A percentile compares a stretch with the other conserved stretches of the same genome.
Conservation (phyloP, 1,139 yeast genomes). For the Pichia sp. region DNA sequence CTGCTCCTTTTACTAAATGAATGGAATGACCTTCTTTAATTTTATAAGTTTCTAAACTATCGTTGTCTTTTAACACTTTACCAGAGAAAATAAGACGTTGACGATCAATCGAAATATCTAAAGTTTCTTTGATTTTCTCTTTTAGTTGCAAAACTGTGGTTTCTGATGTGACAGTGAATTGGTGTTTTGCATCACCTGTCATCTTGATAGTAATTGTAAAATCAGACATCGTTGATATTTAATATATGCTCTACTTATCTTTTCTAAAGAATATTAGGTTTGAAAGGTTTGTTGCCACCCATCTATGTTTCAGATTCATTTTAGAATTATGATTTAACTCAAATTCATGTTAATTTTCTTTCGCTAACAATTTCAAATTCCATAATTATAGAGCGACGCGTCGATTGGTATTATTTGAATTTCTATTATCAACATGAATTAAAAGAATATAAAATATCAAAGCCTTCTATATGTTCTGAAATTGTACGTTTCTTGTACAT, state of each 20-base stretch:
- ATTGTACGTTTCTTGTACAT: no score
- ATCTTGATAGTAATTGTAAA: conserved; percentile 14
- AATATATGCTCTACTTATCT: neutral
- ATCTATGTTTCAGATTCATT: no score
- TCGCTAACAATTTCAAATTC: no score
- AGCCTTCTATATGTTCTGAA: no score
- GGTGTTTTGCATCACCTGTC: conserved; percentile 16
- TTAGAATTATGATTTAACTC: no score
- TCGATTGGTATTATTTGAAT: no score
- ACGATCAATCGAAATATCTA: conserved; percentile 64
- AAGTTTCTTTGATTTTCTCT: conserved; percentile 47
- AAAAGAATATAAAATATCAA: no score
- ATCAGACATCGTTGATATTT: conserved; percentile 9
- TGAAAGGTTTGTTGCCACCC: no score
- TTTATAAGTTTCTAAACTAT: conserved; percentile 68
- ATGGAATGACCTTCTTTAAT: conserved; percentile 81
- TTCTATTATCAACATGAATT: no score
- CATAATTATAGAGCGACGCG: no score
- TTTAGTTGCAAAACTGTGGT: conserved; percentile 66
- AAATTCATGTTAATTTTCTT: no score
- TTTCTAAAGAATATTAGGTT: no score
- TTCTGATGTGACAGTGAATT: conserved; percentile 48
- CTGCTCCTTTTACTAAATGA: conserved; percentile 75
- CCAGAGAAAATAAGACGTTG: conserved; percentile 93
- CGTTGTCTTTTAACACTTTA: conserved; percentile 80